Base-by-base conservation (phyloP, 1,284 basidiomycete genomes). In the Exobasidium cylindrosporum region DNA sequence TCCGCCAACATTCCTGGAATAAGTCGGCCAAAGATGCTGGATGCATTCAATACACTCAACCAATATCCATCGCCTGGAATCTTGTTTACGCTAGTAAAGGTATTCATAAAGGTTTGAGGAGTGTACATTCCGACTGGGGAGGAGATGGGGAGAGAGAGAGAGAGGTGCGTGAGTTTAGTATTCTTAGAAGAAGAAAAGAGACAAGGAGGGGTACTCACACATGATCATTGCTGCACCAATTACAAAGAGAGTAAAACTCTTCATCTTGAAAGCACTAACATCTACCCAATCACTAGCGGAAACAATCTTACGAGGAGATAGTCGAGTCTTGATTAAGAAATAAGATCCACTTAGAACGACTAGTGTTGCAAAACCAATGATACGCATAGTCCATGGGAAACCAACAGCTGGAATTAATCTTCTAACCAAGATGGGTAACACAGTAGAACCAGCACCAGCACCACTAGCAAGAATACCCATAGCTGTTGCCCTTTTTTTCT, bases 1-100 rank as follows among this genome's bases (percentile, higher is more conserved):
- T 78, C 78, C 0, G 77, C 78, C 2, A 73, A 21, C 10, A 75
- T 54, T 31, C 75, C 77, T 17, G 76, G 62, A 14, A 63, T 29
- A 32, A 78, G 67, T 61, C 78, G 76, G 44, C 78, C 76, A 23
- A 78, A 54, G 49, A 56, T 52, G 40, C n/a, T 26, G 17, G 58
- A 52, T 17, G 50, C 62, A 28, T 63, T 63, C 26, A 63, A 59
- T 10, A 63, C 44, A 29, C 58, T 54, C 32, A 63, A 35, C 32
- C 47, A 63, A 50, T 63, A 63, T 10, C 58, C 58, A 28, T 28
- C 26, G 17, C 21, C 32, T 21, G 58, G 58, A 21, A 56, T 53
- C 21, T 55, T 21, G 40, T 55, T 31, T 24, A 30, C 6, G 6
- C 24, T 21, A 11, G 58, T 58, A 23, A 30, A 63, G 17, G 58